phyloP scores from a whole-genome alignment of 805 yeast genomes.

The Starmerella stellata region DNA sequence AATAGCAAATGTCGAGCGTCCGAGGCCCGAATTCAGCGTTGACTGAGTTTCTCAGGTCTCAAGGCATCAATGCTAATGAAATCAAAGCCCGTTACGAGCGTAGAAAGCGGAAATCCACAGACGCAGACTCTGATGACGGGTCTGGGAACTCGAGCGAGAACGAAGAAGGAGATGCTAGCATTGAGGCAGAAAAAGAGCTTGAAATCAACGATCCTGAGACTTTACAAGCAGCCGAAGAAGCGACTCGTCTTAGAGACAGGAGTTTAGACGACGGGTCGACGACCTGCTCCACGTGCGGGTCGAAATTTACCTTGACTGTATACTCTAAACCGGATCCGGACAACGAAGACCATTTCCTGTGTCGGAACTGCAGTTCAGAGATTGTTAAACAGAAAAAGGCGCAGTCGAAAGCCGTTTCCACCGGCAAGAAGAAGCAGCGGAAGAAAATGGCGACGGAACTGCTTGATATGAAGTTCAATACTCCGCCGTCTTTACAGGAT shows the following conservation, averaged over 20 bases:
- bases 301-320: constrained; percentile 43
- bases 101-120: constrained; percentile 17
- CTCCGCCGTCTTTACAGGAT: constrained; percentile 59
- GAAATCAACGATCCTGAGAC: constrained; percentile 18
- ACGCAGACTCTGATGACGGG: constrained; percentile 22
- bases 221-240: constrained; percentile 17
- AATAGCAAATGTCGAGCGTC: constrained; percentile 14
- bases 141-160: constrained; percentile 13
- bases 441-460: constrained; percentile 72
- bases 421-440: constrained; percentile 46
- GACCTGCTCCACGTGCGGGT: constrained; percentile 45
- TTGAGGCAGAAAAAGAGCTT: constrained; percentile 2
- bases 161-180: constrained; percentile 12
- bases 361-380: constrained; percentile 43
- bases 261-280: constrained; percentile 33
- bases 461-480: constrained; percentile 45
- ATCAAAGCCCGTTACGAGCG: constrained; percentile 32
- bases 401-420: constrained; percentile 3
- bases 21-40: constrained; percentile 58
- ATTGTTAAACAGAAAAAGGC: constrained; percentile 26
- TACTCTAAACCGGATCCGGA: constrained; percentile 33
- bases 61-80: constrained; percentile 72
- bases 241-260: constrained; percentile 16
- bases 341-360: constrained; percentile 31
- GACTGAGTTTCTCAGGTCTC: constrained; percentile 71